A percentile compares a stretch with the other conserved stretches of the same genome.
These are phyloP conservation scores for Blastobotrys apis DNA, from an alignment of 1,139 yeast genomes.

Conservation along the genomic window DNA sequence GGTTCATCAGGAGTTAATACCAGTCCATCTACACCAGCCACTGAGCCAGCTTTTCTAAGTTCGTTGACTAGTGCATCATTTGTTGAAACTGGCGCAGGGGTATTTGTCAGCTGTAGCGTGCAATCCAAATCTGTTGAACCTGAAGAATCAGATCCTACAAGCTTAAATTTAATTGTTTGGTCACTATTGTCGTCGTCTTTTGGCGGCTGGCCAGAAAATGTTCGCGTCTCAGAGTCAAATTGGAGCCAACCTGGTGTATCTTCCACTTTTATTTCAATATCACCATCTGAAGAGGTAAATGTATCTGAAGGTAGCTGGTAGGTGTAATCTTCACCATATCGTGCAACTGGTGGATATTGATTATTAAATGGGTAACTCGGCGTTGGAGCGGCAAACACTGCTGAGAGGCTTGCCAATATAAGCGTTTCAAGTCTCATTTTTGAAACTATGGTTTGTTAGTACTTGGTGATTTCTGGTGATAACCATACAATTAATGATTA, in stretches of 20 bases:
- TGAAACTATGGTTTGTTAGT: neutral
- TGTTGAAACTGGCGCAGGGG: slow-evolving; percentile 25
- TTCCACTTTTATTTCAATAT: slow-evolving; percentile 51
- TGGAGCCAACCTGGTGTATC: slow-evolving; percentile 72
- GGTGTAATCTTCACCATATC: slow-evolving; percentile 57
- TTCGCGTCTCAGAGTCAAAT: slow-evolving; percentile 58
- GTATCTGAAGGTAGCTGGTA: slow-evolving; percentile 73
- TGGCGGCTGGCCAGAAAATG: slow-evolving; percentile 68
- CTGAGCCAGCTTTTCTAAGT: slow-evolving; percentile 28
- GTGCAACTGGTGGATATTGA: slow-evolving; percentile 85
- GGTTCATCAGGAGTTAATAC: slow-evolving; percentile 66
- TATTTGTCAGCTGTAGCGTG: slow-evolving; percentile 52
- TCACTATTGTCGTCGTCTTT: slow-evolving; percentile 44
- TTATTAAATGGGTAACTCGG: slow-evolving; percentile 75
- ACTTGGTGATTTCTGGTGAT: neutral
- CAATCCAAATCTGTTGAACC: slow-evolving; percentile 46
- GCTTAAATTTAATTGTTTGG: slow-evolving; percentile 41
- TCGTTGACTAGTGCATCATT: slow-evolving; percentile 10
- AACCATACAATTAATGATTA: neutral
- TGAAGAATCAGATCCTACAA: slow-evolving; percentile 62
- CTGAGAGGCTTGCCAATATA: neutral
- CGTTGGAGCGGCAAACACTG: slow-evolving; percentile 1
- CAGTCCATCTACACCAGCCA: slow-evolving; percentile 64
- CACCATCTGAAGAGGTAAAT: slow-evolving; percentile 45
- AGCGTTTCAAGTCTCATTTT: neutral